phyloP scores from a whole-genome alignment of 208 protist genomes.

The Crithidia acanthocephali region DNA sequence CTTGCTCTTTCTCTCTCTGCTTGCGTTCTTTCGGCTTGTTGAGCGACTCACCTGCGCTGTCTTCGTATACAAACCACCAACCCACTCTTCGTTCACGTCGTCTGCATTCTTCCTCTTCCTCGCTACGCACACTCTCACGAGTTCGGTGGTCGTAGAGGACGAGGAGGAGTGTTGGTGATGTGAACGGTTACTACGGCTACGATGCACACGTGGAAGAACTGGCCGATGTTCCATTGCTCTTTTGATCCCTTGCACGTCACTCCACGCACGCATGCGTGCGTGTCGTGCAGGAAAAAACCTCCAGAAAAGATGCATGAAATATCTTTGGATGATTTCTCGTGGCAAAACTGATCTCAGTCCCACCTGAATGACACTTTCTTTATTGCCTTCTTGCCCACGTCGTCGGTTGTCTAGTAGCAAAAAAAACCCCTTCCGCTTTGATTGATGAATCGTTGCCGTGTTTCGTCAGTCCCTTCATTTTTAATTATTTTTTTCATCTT shows the following conservation, averaged over 20 bases:
- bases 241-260: no score
- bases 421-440: neutral
- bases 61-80: no score
- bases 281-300: neutral
- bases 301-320: neutral
- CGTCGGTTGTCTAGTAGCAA: neutral
- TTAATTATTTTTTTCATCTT: no score
- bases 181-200: neutral
- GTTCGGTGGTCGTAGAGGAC: neutral
- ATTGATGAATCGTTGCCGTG: neutral
- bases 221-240: neutral
- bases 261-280: no score
- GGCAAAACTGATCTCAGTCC: constrained; percentile 7
- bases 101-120: no score
- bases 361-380: neutral
- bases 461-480: neutral
- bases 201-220: constrained; percentile 1
- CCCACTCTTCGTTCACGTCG: no score
- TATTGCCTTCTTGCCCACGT: constrained; percentile 1
- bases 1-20: neutral
- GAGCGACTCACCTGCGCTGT: constrained; percentile 3
- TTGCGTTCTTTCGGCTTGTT: neutral
- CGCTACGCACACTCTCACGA: no score
- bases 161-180: neutral
- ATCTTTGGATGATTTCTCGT: constrained; percentile 7